Percentiles rank a stretch among this genome's conserved stretches.
Conservation (phyloP, 768 basidiomycete genomes). For the Mycena galericulata region DNA sequence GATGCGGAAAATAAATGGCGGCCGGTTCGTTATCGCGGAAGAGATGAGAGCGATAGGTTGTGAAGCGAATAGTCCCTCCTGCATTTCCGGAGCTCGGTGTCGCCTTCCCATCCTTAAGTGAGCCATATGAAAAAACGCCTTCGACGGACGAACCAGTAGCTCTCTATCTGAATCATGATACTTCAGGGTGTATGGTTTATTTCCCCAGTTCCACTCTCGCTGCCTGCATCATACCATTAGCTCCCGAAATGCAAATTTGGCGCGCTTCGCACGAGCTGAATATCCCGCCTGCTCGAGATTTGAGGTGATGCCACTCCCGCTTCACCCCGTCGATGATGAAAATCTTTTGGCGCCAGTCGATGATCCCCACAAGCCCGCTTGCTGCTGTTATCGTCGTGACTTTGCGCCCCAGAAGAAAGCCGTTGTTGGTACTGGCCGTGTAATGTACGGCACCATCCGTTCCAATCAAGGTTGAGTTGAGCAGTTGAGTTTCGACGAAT, state of each 20-base stretch:
- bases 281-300: background rate
- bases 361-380: conserved; percentile 12
- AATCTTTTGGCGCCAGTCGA: conserved; percentile 25
- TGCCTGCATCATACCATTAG: background rate
- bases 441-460: conserved; percentile 20
- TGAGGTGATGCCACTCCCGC: background rate
- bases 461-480: background rate
- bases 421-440: conserved; percentile 5
- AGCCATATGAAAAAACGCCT: background rate
- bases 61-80: conserved; percentile 14
- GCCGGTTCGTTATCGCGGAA: conserved; percentile 8
- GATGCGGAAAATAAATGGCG: conserved; percentile 1
- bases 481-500: conserved; percentile 15
- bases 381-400: conserved; percentile 18
- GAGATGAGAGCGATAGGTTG: background rate
- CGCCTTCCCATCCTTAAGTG: background rate
- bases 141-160: conserved; percentile 2
- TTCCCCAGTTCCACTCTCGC: conserved; percentile 18
- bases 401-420: conserved; percentile 8
- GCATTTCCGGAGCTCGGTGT: background rate
- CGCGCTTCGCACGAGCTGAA: background rate
- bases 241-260: background rate
- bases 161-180: conserved; percentile 3
- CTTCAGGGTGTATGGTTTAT: conserved; percentile 1
- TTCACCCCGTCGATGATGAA: conserved; percentile 20